phyloP scores from a whole-genome alignment of 495 filamentous ascomycete species.

The Aspergillus heteromorphus region DNA sequence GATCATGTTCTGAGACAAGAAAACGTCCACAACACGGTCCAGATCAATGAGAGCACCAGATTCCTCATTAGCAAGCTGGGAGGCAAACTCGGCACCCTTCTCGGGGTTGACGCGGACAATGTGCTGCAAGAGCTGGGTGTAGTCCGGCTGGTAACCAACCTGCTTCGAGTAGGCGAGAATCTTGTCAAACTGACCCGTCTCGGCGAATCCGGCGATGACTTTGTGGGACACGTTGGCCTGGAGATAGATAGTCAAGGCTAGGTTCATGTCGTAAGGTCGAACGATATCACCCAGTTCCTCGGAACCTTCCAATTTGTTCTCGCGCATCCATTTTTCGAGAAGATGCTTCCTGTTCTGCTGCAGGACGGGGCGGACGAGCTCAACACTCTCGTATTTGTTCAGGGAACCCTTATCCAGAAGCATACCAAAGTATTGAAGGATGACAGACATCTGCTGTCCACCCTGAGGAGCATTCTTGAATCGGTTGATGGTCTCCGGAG shows the following conservation, averaged over 20 bases:
- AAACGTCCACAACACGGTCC: constrained; percentile 93
- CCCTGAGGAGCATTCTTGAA: constrained; percentile 80
- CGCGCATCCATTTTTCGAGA: constrained; percentile 94
- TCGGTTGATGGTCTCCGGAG: constrained; percentile 85
- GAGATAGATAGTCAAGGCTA: constrained; percentile 82
- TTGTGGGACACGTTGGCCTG: constrained; percentile 84
- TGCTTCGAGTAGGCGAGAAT: constrained; percentile 86
- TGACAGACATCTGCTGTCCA: constrained; percentile 76
- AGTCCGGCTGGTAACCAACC: constrained; percentile 84
- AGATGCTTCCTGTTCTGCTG: constrained; percentile 92
- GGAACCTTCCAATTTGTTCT: constrained; percentile 91
- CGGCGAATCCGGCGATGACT: constrained; percentile 88
- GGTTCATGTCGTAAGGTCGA: constrained; percentile 75
- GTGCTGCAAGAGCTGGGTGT: constrained; percentile 80
- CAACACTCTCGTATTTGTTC: constrained; percentile 88
- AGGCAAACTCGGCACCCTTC: constrained; percentile 91
- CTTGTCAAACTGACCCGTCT: constrained; percentile 93
- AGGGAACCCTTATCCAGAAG: constrained; percentile 89
- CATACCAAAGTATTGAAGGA: constrained; percentile 97
- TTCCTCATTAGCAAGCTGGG: constrained; percentile 77
- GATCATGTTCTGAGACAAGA: constrained; percentile 94
- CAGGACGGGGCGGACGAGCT: constrained; percentile 87
- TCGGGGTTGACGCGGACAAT: constrained; percentile 90
- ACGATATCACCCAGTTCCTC: constrained; percentile 95
- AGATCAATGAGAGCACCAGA: constrained; percentile 82